Evolutionary conservation across 2,329 filamentous ascomycete species (phyloP).

Genomic region (Phoma herbarum): DNA sequence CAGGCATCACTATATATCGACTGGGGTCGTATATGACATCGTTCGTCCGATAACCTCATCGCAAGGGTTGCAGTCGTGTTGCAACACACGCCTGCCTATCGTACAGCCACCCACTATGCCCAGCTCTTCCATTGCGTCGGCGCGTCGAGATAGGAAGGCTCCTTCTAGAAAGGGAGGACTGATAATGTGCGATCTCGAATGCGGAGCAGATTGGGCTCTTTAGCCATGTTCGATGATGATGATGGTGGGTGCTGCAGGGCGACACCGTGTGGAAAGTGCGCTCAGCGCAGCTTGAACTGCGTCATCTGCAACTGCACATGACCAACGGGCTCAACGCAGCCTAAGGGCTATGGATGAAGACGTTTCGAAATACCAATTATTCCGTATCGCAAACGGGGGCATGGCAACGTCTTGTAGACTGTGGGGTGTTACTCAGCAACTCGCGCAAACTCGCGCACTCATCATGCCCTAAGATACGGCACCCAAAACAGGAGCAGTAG

Average conservation of each 20-base stretch:
- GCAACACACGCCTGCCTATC: conserved; percentile 15
- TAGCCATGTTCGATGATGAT: neutral
- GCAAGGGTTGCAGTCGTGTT: conserved; percentile 24
- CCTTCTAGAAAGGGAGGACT: conserved; percentile 9
- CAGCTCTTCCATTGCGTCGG: conserved; percentile 11
- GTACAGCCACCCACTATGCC: conserved; percentile 8
- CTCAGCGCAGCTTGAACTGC: neutral
- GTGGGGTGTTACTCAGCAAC: conserved; percentile 16
- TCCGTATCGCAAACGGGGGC: too few species aligned
- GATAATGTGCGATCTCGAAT: neutral
- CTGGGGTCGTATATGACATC: conserved; percentile 11
- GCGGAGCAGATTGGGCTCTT: neutral
- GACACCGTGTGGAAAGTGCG: neutral
- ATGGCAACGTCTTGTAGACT: conserved; percentile 1
- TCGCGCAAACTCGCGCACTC: conserved; percentile 19
- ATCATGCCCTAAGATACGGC: neutral
- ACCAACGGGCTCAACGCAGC: neutral
- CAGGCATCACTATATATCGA: conserved; percentile 8
- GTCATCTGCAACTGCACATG: neutral
- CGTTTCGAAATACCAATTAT: too few species aligned
- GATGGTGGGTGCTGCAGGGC: neutral
- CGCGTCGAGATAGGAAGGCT: conserved; percentile 1
- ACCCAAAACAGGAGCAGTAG: neutral
- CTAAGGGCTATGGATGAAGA: too few species aligned
- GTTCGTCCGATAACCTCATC: conserved; percentile 25